Base-by-base conservation (phyloP, 805 yeast genomes). In the Candida methanosorbosa region DNA sequence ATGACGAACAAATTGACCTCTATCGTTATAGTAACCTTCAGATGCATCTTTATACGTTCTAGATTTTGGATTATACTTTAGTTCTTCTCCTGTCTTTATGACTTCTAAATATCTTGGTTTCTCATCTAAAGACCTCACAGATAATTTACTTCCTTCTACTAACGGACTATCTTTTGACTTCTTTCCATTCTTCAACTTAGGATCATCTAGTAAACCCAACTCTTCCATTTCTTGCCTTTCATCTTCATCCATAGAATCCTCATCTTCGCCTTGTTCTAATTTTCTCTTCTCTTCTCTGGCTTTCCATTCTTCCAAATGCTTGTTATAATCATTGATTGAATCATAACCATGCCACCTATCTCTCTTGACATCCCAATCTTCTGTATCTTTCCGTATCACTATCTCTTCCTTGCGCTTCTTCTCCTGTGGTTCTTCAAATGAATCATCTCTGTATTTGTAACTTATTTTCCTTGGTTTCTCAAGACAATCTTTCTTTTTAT, bases 281-380 rank as follows among this genome's bases (percentile, higher is more conserved):
- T 52, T 39, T 32, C 21, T 46, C 38, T 44, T 40, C 41, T 59
- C 62, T 28, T 45, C 45, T 43, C 62, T 53, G 27, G 41, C 48
- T 35, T 65, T 61, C 72, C 81, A 72, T 30, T 60, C 59, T 34
- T 57, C 54, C 5, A 75, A 45, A 21, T 71, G 68, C 11, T 64
- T 58, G 32, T 66, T 70, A 61, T 81, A 83, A 35, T 81, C 85
- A 9, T 64, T 61, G 8, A 46, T 48, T 9, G 73, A 66, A 30
- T 80, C 77, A 50, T 75, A 82, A 0, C 94, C 94, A 49, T 72
- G 81, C 94, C 92, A 84, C 38, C 85, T 64, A 55, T 84, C 94
- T 38, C 87, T 59, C 42, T 78, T 80, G 9, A 78, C 70, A 46
- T 82, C 94, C 68, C 77, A 84, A 30, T 68, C 70, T 19, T 56